Percentiles rank a stretch among this genome's conserved stretches.
Evolutionary conservation across 805 yeast genomes (phyloP).

Genomic region (Teunomyces funiuensis): DNA sequence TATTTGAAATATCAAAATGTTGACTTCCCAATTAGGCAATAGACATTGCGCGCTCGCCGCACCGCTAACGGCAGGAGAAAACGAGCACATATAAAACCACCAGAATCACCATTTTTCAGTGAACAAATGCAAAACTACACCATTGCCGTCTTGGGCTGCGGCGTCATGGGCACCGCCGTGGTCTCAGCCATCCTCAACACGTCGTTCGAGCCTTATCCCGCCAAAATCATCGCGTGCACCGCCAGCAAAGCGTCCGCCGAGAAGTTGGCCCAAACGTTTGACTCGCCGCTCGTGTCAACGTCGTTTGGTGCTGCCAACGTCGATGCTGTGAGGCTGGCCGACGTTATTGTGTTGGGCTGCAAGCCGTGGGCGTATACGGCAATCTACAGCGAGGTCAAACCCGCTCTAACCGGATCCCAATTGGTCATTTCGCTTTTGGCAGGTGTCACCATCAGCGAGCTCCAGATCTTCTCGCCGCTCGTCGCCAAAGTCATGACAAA

Average conservation of each 20-base stretch:
- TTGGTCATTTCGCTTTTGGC: constrained; percentile 83
- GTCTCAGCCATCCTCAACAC: constrained; percentile 68
- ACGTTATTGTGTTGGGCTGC: constrained; percentile 77
- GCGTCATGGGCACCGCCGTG: constrained; percentile 95
- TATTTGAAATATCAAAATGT: background rate
- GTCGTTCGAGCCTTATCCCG: constrained; percentile 56
- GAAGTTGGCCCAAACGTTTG: constrained; percentile 47
- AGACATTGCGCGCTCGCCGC: background rate
- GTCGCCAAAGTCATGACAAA: constrained; percentile 97
- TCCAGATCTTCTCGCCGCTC: constrained; percentile 50
- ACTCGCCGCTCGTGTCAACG: constrained; percentile 45
- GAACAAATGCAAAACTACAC: constrained; percentile 50
- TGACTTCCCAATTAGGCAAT: constrained; percentile 1
- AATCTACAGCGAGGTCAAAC: constrained; percentile 53
- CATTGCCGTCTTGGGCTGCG: constrained; percentile 84
- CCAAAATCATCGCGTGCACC: constrained; percentile 76
- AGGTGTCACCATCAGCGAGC: constrained; percentile 82
- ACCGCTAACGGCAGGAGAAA: constrained; percentile 5
- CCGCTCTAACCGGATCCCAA: constrained; percentile 48
- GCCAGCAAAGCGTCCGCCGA: constrained; percentile 47
- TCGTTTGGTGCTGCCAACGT: constrained; percentile 47
- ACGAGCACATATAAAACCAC: background rate
- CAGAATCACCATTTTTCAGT: background rate
- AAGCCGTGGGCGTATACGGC: constrained; percentile 79
- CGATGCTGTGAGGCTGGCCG: constrained; percentile 60